Conservation (phyloP, 2,329 filamentous ascomycete species). For the Talaromyces sp. region DNA sequence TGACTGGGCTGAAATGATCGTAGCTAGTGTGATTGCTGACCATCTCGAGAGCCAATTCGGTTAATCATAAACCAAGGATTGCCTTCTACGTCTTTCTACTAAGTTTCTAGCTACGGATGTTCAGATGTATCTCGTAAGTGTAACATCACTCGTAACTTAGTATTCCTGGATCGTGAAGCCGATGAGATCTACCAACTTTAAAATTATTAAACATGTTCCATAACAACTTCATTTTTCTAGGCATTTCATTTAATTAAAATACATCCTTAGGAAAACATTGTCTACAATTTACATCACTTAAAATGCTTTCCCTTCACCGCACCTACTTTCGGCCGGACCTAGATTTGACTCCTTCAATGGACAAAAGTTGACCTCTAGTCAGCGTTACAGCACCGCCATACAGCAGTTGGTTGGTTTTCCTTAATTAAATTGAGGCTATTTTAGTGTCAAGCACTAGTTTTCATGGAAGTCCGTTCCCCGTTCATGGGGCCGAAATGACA, state of each 20-base stretch:
- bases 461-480: not conserved
- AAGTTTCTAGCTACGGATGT: not conserved
- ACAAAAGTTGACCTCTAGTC: not conserved
- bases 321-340: not conserved
- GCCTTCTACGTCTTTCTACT: not conserved
- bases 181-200: not conserved
- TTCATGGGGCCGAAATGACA: not conserved
- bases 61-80: not conserved
- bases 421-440: not conserved
- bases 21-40: not conserved
- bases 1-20: not conserved
- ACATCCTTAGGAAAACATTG: not conserved
- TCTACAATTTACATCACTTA: not conserved
- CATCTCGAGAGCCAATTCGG: not conserved
- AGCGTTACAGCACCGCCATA: not conserved
- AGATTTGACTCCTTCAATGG: not conserved
- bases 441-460: not conserved
- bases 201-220: not conserved
- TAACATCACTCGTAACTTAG: not conserved
- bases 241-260: not conserved
- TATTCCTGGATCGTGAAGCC: not conserved
- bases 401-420: not conserved
- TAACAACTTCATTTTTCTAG: not conserved
- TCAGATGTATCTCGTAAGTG: too few relatives aligned
- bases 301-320: not conserved